phyloP scores from a whole-genome alignment of 108 stramenopile genomes.

The Pseudonitzschia pungens region DNA sequence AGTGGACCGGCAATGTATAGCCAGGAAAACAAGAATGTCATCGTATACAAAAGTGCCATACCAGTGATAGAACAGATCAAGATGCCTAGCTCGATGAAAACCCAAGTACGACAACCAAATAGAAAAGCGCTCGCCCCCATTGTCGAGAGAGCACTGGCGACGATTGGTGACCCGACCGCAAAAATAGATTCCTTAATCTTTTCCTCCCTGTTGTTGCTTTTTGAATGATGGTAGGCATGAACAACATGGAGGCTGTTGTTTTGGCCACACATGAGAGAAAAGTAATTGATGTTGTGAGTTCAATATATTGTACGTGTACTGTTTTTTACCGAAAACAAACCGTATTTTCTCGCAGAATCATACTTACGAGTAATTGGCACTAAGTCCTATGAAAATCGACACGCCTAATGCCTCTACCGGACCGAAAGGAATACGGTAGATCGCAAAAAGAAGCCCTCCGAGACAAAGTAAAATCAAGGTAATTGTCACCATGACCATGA shows the following conservation, averaged over 20 bases:
- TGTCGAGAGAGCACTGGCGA: slow-evolving; percentile 20
- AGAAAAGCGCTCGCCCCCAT: slow-evolving; percentile 17
- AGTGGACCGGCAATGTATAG: not conserved
- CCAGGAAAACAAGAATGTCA: slow-evolving; percentile 17
- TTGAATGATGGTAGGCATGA: slow-evolving; percentile 20
- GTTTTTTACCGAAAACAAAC: not conserved
- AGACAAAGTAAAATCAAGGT: slow-evolving; percentile 8
- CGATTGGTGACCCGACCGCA: slow-evolving; percentile 9
- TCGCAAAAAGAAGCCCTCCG: slow-evolving; percentile 10
- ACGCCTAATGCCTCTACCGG: slow-evolving; percentile 20
- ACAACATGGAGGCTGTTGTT: slow-evolving; percentile 13
- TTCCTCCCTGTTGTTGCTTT: not conserved
- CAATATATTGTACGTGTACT: not conserved
- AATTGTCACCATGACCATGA: slow-evolving; percentile 20
- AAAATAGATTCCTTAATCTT: slow-evolving; percentile 17
- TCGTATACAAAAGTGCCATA: slow-evolving; percentile 18
- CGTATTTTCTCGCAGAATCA: not conserved
- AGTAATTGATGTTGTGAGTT: slow-evolving; percentile 1
- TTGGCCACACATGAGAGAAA: not conserved
- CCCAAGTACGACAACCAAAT: slow-evolving; percentile 15
- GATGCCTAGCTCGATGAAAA: slow-evolving; percentile 17
- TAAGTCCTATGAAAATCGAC: slow-evolving; percentile 20
- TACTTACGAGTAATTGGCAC: slow-evolving; percentile 22
- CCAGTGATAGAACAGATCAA: slow-evolving; percentile 15
- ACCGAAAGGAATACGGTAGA: slow-evolving; percentile 3